Conservation (phyloP, 176 grass and related monocot species). For the Aegilops sharonensis region DNA sequence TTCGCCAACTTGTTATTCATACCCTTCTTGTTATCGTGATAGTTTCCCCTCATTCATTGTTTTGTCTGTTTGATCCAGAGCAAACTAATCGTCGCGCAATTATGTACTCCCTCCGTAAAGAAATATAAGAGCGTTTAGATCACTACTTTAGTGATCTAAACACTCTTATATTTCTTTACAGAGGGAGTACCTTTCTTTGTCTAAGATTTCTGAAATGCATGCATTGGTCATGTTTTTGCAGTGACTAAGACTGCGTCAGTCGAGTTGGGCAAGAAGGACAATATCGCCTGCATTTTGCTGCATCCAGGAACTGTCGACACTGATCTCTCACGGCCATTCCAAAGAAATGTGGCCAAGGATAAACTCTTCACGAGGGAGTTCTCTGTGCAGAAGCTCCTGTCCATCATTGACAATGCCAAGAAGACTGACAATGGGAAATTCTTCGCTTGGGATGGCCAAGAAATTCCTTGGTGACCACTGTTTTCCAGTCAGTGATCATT, state of each 20-base stretch:
- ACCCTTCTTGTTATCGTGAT: neutral
- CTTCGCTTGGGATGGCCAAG: conserved; percentile 85
- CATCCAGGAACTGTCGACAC: conserved; percentile 91
- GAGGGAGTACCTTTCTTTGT: neutral
- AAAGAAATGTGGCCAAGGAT: conserved; percentile 64
- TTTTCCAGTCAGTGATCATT: conserved; percentile 1
- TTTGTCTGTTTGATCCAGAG: neutral
- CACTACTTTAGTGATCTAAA: no score
- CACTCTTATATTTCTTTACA: no score
- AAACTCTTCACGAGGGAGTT: conserved; percentile 81
- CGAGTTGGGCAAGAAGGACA: conserved; percentile 66
- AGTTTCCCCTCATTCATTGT: neutral
- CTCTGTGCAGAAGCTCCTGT: conserved; percentile 67
- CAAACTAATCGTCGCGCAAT: neutral
- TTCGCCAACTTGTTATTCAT: neutral
- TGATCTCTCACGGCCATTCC: conserved; percentile 79
- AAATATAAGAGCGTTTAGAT: no score
- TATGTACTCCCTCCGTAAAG: neutral
- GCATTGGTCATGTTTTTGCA: conserved; percentile 30
- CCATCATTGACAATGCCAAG: conserved; percentile 60
- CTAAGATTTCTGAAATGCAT: neutral
- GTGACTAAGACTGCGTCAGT: conserved; percentile 87
- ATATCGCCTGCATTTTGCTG: conserved; percentile 73
- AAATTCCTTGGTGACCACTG: conserved; percentile 45
- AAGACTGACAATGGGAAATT: conserved; percentile 81